phyloP scores from a whole-genome alignment of 2,329 filamentous ascomycete species.

The Paecilomyces dactylethromorphus region DNA sequence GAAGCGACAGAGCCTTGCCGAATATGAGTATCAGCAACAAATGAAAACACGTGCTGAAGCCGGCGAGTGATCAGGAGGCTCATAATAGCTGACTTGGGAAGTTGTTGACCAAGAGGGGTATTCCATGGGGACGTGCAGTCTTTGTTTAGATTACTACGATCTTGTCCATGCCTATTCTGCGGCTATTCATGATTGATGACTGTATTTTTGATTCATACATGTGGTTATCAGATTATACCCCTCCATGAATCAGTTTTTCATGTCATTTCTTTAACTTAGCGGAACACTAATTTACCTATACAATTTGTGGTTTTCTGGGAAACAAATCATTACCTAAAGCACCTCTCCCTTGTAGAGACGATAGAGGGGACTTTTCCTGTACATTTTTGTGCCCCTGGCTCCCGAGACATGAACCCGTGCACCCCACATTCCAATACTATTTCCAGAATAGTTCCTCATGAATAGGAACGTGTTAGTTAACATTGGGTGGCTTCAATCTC shows the following conservation, averaged over 20 bases:
- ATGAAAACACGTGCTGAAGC: not conserved
- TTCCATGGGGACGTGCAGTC: not conserved
- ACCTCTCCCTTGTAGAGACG: not conserved
- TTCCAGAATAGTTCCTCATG: not conserved
- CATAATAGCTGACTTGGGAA: not conserved
- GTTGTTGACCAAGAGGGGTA: not conserved
- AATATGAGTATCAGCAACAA: constrained; percentile 4
- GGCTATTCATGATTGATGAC: not conserved
- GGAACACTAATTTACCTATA: not conserved
- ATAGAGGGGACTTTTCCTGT: not conserved
- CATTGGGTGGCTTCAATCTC: not conserved
- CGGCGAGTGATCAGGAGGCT: not conserved
- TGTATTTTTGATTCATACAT: not conserved
- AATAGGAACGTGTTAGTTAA: not conserved
- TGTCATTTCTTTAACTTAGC: not conserved
- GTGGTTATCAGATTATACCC: not conserved
- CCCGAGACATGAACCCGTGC: not conserved
- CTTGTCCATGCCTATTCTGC: not conserved
- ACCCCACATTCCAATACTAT: not conserved
- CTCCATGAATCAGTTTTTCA: not conserved
- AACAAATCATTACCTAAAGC: not conserved
- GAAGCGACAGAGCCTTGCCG: constrained; percentile 62
- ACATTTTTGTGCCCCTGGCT: not conserved
- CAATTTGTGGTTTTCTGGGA: not conserved
- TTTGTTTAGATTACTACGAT: too few relatives aligned